Evolutionary conservation across 495 filamentous ascomycete species (phyloP), one percentile per base, ranked within the genome.

Genomic region (Neurospora sp.): DNA sequence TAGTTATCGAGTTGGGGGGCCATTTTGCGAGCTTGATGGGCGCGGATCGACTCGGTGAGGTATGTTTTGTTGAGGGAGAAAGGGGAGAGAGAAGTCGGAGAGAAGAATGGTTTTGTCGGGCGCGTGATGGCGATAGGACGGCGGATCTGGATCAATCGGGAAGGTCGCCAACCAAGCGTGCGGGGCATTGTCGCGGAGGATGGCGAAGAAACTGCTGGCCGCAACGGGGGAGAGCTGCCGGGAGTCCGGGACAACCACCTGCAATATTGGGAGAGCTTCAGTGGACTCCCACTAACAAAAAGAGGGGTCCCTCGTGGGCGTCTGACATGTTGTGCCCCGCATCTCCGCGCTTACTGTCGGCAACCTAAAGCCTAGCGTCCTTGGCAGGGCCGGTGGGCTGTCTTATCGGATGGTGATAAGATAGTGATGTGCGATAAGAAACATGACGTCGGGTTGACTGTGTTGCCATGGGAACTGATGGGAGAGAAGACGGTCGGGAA

Each of bases 1-100:
- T 91, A 97, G 73, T 88, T 86, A 78, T 95, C 91, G 72, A 97
- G 86, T 81, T 93, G 88, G 41, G 93, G 93, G 35, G 93, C 92
- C 93, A 96, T 96, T 79, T 87, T 92, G 80, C 83, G 83, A 71
- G 82, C 85, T 79, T 87, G 86, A 76, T 88, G 86, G 39, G 82
- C 78, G 76, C 84, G 83, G 75, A 84, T 77, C 37, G 84, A 74
- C 72, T 83, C 78, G 37, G 83, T 85, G 4, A 88, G 82, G 74
- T 87, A 87, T 3, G 82, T 76, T 71, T 81, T 70, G 14, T 14
- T 39, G 48, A 59, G 35, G 39, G 71, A 70, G 44, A 39, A 16
- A 46, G 73, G 73, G 41, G n/a, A 46, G 42, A 66, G 11, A 27
- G 48, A 59, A 31, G 4, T 12, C 10, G 46, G 66, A 35, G 69